Conservation (phyloP, 2,329 filamentous ascomycete species). For the Aplosporella prunicola region DNA sequence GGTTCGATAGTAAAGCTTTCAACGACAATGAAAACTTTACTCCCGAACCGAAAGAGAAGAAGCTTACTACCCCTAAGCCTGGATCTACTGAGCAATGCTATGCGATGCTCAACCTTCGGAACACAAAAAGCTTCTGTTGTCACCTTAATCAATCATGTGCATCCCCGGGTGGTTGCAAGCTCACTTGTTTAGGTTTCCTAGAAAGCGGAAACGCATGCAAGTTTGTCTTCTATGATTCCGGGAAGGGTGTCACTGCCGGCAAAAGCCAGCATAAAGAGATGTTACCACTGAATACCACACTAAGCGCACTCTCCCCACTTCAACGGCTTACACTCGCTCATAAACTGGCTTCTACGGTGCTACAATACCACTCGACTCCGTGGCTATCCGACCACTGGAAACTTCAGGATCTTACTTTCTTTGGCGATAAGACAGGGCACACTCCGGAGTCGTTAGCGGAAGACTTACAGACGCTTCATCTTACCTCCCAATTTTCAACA, state of each 20-base stretch:
- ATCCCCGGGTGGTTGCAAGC: constrained; percentile 2
- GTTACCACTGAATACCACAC: not conserved
- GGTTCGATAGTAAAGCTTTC: not conserved
- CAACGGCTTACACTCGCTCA: constrained; percentile 17
- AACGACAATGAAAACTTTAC: too few relatives aligned
- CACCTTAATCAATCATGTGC: constrained; percentile 15
- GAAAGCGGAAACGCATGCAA: constrained; percentile 16
- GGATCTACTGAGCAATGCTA: not conserved
- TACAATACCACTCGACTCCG: constrained; percentile 18
- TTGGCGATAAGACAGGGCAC: constrained; percentile 4
- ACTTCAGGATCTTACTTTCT: constrained; percentile 15
- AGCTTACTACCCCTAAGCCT: not conserved
- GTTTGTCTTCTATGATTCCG: constrained; percentile 17
- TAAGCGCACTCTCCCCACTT: constrained; percentile 11
- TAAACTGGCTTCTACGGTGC: constrained; percentile 14
- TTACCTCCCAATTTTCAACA: constrained; percentile 12
- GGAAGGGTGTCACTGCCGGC: not conserved
- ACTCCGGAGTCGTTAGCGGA: constrained; percentile 4
- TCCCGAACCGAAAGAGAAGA: not conserved
- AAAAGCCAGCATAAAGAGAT: not conserved
- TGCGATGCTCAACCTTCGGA: constrained; percentile 15
- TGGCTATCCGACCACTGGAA: constrained; percentile 18
- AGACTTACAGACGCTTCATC: constrained; percentile 16
- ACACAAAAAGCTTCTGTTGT: constrained; percentile 18
- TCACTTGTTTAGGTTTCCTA: constrained; percentile 18